Conservation (phyloP, 371 early-diverging fungal genomes). For the Choanephora cucurbitarum region DNA sequence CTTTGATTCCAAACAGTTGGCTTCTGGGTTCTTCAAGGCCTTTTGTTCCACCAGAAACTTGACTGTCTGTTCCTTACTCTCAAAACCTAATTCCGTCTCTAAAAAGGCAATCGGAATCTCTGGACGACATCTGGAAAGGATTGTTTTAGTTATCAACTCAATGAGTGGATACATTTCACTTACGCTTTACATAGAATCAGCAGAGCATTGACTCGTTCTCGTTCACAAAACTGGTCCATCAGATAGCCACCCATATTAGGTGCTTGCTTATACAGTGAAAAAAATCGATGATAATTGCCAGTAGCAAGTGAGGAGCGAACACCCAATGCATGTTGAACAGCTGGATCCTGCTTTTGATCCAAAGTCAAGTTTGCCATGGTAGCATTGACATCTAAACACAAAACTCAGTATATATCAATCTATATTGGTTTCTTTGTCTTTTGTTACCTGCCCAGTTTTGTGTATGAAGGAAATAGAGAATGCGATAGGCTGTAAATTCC, state of each 20-base stretch:
- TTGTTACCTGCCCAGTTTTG: slow-evolving; percentile 74
- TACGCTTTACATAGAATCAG: slow-evolving; percentile 70
- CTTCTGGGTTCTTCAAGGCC: slow-evolving; percentile 16
- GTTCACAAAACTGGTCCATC: slow-evolving; percentile 87
- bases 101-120: slow-evolving; percentile 45
- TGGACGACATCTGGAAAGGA: slow-evolving; percentile 33
- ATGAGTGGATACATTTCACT: too few relatives aligned
- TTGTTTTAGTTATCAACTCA: not conserved
- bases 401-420: not conserved
- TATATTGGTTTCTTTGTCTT: not conserved
- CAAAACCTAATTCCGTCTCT: slow-evolving; percentile 56
- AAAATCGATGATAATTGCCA: slow-evolving; percentile 83
- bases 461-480: slow-evolving; percentile 89
- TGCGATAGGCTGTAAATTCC: slow-evolving; percentile 92
- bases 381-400: slow-evolving; percentile 66
- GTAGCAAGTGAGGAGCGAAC: slow-evolving; percentile 79
- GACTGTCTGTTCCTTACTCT: slow-evolving; percentile 30
- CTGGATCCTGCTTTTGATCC: slow-evolving; percentile 55
- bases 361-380: slow-evolving; percentile 60
- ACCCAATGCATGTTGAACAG: slow-evolving; percentile 78
- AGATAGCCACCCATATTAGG: slow-evolving; percentile 88
- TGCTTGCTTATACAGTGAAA: slow-evolving; percentile 70
- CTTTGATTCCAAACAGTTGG: slow-evolving; percentile 53
- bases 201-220: slow-evolving; percentile 80
- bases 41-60: slow-evolving; percentile 52